A percentile compares a stretch with the other conserved stretches of the same genome.
These are phyloP conservation scores for Chromera velia DNA, from an alignment of 73 alveolate species.

Conservation along the genomic window DNA sequence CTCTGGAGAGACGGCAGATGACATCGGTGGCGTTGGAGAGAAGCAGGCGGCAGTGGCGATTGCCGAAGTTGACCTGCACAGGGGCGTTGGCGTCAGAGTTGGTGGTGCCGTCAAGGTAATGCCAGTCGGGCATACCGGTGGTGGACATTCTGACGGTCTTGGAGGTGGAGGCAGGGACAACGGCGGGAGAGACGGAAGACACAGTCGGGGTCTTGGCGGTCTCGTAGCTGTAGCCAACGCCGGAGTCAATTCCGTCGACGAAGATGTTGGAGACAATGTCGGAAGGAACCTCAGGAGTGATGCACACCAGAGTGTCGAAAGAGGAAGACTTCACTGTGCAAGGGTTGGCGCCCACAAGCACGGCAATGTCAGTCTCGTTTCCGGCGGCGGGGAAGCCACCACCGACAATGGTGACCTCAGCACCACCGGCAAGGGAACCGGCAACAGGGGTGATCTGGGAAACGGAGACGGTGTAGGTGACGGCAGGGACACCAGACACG, in stretches of 20 bases:
- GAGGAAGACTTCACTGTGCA: background rate
- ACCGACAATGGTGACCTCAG: background rate
- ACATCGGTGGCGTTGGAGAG: background rate
- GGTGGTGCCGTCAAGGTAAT: background rate
- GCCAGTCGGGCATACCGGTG: background rate
- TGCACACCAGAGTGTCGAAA: too few species aligned
- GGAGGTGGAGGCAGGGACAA: background rate
- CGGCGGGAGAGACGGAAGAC: background rate
- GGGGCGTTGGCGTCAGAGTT: background rate
- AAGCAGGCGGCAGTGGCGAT: background rate
- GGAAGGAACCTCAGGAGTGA: too few species aligned
- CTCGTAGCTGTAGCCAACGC: background rate
- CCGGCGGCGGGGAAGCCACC: background rate
- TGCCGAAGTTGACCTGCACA: background rate
- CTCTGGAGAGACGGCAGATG: background rate
- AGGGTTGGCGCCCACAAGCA: background rate
- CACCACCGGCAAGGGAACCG: background rate
- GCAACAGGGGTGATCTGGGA: background rate
- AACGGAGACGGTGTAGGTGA: background rate
- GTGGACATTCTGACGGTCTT: background rate
- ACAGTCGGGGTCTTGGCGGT: background rate
- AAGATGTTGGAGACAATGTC: too few species aligned
- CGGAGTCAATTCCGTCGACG: background rate
- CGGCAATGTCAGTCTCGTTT: background rate
- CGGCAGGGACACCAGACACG: background rate